Conservation (phyloP, 2,329 filamentous ascomycete genomes). For the Monosporascus sp. region DNA sequence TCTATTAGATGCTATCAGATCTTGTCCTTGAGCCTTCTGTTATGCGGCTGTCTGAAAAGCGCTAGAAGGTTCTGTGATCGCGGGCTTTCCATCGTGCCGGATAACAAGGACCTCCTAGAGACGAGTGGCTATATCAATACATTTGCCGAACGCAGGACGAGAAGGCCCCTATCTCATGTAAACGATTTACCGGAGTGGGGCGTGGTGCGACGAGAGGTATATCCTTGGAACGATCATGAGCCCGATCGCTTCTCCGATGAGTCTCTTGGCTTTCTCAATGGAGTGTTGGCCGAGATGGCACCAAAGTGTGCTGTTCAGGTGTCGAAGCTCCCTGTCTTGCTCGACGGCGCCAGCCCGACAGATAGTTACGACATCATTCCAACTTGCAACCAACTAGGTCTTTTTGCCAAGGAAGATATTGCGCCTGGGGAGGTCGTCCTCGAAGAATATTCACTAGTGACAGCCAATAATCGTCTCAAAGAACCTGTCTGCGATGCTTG, state of each 20-base stretch:
- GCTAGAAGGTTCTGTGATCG: constrained; percentile 60
- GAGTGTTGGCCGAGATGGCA: constrained; percentile 60
- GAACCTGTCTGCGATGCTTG: constrained; percentile 88
- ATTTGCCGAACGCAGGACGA: constrained; percentile 44
- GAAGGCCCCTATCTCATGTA: constrained; percentile 40
- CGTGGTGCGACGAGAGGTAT: constrained; percentile 63
- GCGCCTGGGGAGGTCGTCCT: constrained; percentile 70
- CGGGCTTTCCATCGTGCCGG: constrained; percentile 50
- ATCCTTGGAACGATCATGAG: constrained; percentile 63
- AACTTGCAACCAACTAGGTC: constrained; percentile 72
- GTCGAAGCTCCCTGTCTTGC: constrained; percentile 68
- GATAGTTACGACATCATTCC: constrained; percentile 44
- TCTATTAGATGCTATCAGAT: constrained; percentile 56
- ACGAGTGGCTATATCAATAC: constrained; percentile 49
- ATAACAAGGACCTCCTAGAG: constrained; percentile 50
- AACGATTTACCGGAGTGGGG: constrained; percentile 63
- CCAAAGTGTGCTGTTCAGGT: constrained; percentile 77
- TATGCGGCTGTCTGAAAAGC: constrained; percentile 64
- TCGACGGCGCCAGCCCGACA: constrained; percentile 47
- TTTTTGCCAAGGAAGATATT: constrained; percentile 84
- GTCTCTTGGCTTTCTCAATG: constrained; percentile 67
- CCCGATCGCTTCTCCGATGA: constrained; percentile 66
- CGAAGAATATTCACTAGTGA: constrained; percentile 77
- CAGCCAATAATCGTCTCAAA: constrained; percentile 82
- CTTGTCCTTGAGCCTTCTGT: constrained; percentile 50